A percentile compares a stretch with the other conserved stretches of the same genome.
Evolutionary conservation across 805 yeast genomes (phyloP).

Genomic region (Metschnikowia drakensbergensis): DNA sequence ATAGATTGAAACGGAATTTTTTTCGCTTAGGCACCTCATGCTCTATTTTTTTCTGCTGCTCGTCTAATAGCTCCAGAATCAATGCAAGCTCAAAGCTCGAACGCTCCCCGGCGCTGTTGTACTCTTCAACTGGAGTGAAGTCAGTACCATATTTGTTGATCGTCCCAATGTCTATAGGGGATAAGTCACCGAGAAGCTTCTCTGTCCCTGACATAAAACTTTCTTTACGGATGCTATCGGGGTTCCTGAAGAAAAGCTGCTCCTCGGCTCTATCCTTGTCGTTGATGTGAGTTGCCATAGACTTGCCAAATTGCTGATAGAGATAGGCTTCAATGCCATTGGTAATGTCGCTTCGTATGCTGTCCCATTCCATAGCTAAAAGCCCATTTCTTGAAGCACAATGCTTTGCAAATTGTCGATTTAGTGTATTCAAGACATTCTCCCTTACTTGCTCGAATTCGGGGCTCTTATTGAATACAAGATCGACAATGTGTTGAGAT

Average conservation of each 20-base stretch:
- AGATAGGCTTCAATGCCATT: constrained; percentile 35
- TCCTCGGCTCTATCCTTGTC: constrained; percentile 16
- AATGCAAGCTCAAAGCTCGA: constrained; percentile 25
- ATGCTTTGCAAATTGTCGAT: constrained; percentile 34
- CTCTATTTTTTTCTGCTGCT: not conserved
- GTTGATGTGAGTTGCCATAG: constrained; percentile 6
- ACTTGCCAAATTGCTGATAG: constrained; percentile 33
- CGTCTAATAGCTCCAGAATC: constrained; percentile 17
- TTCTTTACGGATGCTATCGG: constrained; percentile 10
- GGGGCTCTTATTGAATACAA: constrained; percentile 25
- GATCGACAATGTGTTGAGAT: constrained; percentile 28
- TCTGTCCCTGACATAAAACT: constrained; percentile 8
- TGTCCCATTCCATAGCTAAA: constrained; percentile 43
- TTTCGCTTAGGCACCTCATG: not conserved
- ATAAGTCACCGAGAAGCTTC: constrained; percentile 14
- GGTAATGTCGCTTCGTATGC: constrained; percentile 34
- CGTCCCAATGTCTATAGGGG: constrained; percentile 16
- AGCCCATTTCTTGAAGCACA: constrained; percentile 33
- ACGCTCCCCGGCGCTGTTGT: constrained; percentile 30
- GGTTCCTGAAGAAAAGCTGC: constrained; percentile 11
- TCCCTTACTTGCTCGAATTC: constrained; percentile 27
- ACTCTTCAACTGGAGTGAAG: constrained; percentile 33
- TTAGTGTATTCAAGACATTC: constrained; percentile 29
- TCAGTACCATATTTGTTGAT: constrained; percentile 21
- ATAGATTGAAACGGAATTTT: constrained; percentile 26